A percentile compares a stretch with the other conserved stretches of the same genome.
Evolutionary conservation across 2,329 filamentous ascomycete species (phyloP).

Genomic region (Colletotrichum sp.): DNA sequence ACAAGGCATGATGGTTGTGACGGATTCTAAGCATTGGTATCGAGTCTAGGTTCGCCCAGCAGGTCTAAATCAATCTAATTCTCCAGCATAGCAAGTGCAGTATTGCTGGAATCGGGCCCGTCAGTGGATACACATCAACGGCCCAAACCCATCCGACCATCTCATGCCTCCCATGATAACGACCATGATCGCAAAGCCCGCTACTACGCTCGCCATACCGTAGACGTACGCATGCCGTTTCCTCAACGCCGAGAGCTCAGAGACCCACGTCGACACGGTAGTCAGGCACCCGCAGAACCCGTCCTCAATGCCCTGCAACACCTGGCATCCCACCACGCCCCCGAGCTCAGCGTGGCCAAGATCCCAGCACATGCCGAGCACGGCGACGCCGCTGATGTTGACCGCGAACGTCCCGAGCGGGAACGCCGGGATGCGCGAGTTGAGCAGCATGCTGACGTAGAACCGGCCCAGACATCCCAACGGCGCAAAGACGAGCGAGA

Average conservation of each 20-base stretch:
- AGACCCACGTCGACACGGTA: conserved; percentile 72
- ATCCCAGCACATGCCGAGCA: conserved; percentile 80
- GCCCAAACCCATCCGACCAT: conserved; percentile 68
- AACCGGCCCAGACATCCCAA: conserved; percentile 78
- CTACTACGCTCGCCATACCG: conserved; percentile 63
- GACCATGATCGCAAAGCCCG: conserved; percentile 65
- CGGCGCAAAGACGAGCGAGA: conserved; percentile 83
- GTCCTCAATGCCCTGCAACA: conserved; percentile 70
- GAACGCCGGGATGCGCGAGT: conserved; percentile 69
- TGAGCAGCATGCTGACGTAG: conserved; percentile 75
- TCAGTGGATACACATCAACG: conserved; percentile 38
- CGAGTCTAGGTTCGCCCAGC: not conserved
- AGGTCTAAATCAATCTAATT: not conserved
- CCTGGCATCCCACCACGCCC: conserved; percentile 67
- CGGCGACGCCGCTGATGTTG: conserved; percentile 77
- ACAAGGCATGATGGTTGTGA: not conserved
- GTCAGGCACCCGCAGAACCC: conserved; percentile 72
- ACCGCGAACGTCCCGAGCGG: conserved; percentile 86
- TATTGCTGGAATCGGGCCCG: not conserved
- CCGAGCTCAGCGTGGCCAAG: conserved; percentile 69
- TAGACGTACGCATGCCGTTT: conserved; percentile 70
- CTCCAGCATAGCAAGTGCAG: not conserved
- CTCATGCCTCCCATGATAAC: conserved; percentile 76
- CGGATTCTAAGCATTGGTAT: not conserved
- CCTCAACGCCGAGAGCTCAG: conserved; percentile 60